Evolutionary conservation across 345 rosid species (phyloP), one percentile per base, ranked within the genome.

Genomic region (Eucalyptus tenuipes): DNA sequence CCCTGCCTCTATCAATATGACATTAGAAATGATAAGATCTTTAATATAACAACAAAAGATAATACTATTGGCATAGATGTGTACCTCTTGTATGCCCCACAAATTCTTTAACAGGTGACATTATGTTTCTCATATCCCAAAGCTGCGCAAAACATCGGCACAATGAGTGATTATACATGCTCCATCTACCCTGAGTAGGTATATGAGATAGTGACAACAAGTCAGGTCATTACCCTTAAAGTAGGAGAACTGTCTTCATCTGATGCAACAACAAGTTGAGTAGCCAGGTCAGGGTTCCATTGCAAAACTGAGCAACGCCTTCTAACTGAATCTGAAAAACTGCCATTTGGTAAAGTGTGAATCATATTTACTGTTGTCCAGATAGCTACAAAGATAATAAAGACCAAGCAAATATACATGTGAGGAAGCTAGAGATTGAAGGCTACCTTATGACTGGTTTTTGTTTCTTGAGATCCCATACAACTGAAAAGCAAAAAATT

Each of bases 211-310:
- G 49, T 47, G 27, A 31, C 37, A 31, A 20, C n/a, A 14, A 33
- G 37, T 86, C 86, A 90, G 82, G 82, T 52, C 87, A 87, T 92
- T 95, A 98, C 99, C 96, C 95, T 93, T 45, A 98, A 87, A 87
- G 95, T 88, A 86, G 99, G 99, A 84, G 97, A 95, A 86, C 92
- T 90, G 91, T 98, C 99, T 86, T 97, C 99, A 90, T 98, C 99
- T 71, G 99, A 98, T 44, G 99, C 99, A 93, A 98, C 95, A 94
- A 97, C 93, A 88, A 98, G 98, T 92, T 98, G 99, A 90, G 99
- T 98, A 89, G 99, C 96, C 91, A 96, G 91, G 90, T 97, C 98
- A 91, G 99, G 99, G 92, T 98, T 95, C 99, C 99, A 98, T 91
- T 98, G 99, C 93, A 98, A 94, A 92, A 98, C 99, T 88, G 99